Percentiles rank a stretch among this genome's conserved stretches.
Evolutionary conservation across 176 grass and related monocot genomes (phyloP).

Genomic region (Cenchrus fungigraminus): DNA sequence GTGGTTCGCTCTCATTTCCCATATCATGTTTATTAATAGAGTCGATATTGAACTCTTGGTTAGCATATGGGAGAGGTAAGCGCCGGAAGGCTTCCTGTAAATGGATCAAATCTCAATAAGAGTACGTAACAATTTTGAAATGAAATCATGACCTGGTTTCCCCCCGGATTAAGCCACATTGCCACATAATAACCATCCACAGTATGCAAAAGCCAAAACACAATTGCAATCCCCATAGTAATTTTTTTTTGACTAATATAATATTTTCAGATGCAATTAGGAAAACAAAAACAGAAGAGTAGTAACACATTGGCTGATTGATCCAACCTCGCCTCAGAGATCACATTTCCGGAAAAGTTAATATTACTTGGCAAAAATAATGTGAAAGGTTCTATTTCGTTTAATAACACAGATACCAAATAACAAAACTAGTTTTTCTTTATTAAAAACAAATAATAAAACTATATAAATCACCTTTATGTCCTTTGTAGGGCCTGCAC

Average conservation of each 20-base stretch:
- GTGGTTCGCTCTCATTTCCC: conserved; percentile 53
- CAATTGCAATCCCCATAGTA: conserved; percentile 10
- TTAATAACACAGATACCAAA: conserved; percentile 8
- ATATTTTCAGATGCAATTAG: not conserved
- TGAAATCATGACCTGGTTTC: conserved; percentile 16
- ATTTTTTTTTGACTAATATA: not conserved
- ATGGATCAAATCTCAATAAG: conserved; percentile 38
- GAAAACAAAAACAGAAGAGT: conserved; percentile 27
- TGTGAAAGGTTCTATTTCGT: not conserved
- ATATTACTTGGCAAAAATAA: not conserved
- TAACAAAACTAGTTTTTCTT: not conserved
- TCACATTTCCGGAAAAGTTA: conserved; percentile 5
- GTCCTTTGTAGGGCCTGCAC: conserved; percentile 19
- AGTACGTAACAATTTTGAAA: conserved; percentile 23
- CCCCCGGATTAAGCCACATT: not conserved
- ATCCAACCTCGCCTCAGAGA: not conserved
- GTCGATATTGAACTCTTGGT: conserved; percentile 76
- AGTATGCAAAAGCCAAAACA: not conserved
- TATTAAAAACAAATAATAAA: too few species aligned
- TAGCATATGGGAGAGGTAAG: conserved; percentile 74
- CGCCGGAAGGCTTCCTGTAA: conserved; percentile 76
- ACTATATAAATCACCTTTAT: conserved; percentile 40
- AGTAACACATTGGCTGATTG: not conserved
- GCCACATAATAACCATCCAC: not conserved
- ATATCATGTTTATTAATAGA: conserved; percentile 49